Percentiles rank a stretch among this genome's conserved stretches.
Conservation (phyloP, 441 rosid species). For the Populus hybrid region DNA sequence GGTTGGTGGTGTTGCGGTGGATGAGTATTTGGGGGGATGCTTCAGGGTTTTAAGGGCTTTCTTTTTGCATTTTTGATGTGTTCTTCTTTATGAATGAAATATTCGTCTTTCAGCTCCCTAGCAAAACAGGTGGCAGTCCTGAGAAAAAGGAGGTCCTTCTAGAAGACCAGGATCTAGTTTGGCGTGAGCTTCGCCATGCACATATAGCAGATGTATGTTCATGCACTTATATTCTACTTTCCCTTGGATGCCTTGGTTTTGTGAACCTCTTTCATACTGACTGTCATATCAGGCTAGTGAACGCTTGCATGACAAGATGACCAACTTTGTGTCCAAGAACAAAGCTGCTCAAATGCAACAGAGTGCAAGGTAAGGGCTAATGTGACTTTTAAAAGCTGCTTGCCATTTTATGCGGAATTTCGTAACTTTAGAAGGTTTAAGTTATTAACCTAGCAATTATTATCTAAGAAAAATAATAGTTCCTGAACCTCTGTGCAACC, state of each 20-base stretch:
- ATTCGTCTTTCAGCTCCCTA: conserved; percentile 56
- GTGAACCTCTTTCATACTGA: conserved; percentile 24
- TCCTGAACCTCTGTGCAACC: background rate
- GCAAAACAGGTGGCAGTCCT: conserved; percentile 64
- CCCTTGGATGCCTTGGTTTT: background rate
- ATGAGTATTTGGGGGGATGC: background rate
- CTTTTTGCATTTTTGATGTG: background rate
- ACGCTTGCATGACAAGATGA: conserved; percentile 91
- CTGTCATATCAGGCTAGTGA: conserved; percentile 76
- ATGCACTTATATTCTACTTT: conserved; percentile 8
- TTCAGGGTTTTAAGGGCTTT: background rate
- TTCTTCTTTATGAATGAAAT: conserved; percentile 11
- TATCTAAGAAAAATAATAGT: background rate
- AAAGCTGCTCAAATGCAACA: conserved; percentile 98
- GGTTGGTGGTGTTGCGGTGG: background rate
- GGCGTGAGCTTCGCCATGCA: conserved; percentile 98
- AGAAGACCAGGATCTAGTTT: conserved; percentile 90
- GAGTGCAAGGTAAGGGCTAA: conserved; percentile 61
- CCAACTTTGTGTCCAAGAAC: conserved; percentile 75
- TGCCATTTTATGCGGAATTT: background rate
- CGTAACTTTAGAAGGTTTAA: conserved; percentile 4
- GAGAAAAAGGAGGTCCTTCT: conserved; percentile 87
- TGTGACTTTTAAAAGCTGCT: conserved; percentile 7
- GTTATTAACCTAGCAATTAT: background rate
- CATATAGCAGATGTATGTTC: conserved; percentile 93